These are phyloP conservation scores for Blepharisma japonicum DNA, from an alignment of 73 alveolate species.

Conservation along the genomic window DNA sequence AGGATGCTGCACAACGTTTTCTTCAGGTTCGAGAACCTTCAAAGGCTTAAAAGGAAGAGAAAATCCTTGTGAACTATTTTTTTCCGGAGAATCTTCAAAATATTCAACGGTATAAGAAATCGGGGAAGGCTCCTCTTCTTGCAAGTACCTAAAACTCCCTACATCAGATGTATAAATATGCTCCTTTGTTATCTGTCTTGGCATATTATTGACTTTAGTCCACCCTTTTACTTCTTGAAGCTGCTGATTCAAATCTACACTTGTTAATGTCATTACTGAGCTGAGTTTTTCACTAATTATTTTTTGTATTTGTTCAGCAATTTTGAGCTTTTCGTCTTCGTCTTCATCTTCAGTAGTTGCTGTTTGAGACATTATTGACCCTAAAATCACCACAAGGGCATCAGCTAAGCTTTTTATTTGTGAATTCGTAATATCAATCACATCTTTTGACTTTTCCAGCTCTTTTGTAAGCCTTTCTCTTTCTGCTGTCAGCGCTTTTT, in stretches of 20 bases:
- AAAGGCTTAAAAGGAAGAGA: too few species aligned
- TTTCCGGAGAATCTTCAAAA: neutral
- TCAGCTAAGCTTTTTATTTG: neutral
- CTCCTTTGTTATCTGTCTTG: conserved; percentile 7
- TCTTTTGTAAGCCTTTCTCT: neutral
- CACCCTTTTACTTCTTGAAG: conserved; percentile 9
- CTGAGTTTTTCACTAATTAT: neutral
- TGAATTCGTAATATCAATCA: neutral
- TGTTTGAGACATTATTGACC: neutral
- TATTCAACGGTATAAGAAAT: conserved; percentile 18
- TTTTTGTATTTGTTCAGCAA: neutral
- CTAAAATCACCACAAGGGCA: neutral
- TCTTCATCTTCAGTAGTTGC: neutral
- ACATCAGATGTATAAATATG: too few species aligned
- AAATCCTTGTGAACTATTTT: too few species aligned
- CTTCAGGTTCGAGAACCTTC: too few species aligned
- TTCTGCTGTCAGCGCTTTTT: neutral
- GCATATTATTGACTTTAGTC: neutral
- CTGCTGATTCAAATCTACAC: conserved; percentile 3
- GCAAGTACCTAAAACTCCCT: too few species aligned
- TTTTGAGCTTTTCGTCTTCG: neutral
- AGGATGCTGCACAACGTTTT: too few species aligned
- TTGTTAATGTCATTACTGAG: neutral
- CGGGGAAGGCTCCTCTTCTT: too few species aligned
- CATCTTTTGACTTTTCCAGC: neutral